A percentile compares a stretch with the other conserved stretches of the same genome.
Evolutionary conservation across 177 flowering plant species (phyloP).

Genomic region (Vitis hybrid): DNA sequence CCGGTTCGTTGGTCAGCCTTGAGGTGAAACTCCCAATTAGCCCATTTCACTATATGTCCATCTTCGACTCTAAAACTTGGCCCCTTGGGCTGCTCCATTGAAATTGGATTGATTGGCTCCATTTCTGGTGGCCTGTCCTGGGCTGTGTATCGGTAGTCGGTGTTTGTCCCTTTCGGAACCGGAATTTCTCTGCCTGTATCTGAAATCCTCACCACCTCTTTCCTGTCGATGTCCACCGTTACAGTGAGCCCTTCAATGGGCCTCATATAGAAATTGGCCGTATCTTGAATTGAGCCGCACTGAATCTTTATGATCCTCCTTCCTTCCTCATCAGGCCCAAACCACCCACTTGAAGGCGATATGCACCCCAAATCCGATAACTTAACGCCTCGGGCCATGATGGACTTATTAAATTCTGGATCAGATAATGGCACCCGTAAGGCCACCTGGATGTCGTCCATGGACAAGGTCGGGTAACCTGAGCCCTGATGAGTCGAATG

Average conservation of each 20-base stretch:
- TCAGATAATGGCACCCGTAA: slow-evolving; percentile 9
- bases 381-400: slow-evolving; percentile 31
- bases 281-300: slow-evolving; percentile 36
- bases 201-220: slow-evolving; percentile 26
- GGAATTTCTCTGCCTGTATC: slow-evolving; percentile 38
- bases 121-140: slow-evolving; percentile 11
- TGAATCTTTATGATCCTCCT: slow-evolving; percentile 38
- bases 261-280: slow-evolving; percentile 54
- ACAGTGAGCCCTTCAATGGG: slow-evolving; percentile 52
- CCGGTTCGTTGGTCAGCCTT: slow-evolving; percentile 91
- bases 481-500: slow-evolving; percentile 11
- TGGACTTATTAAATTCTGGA: slow-evolving; percentile 23
- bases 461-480: slow-evolving; percentile 38
- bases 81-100: slow-evolving; percentile 88
- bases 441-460: slow-evolving; percentile 28
- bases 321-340: slow-evolving; percentile 38
- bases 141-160: slow-evolving; percentile 44
- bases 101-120: slow-evolving; percentile 64
- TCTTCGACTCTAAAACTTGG: slow-evolving; percentile 76
- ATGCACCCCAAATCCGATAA: slow-evolving; percentile 31
- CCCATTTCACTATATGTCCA: slow-evolving; percentile 80
- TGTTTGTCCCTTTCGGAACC: slow-evolving; percentile 22
- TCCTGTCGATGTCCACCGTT: slow-evolving; percentile 37
- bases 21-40: slow-evolving; percentile 88
- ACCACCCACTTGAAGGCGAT: slow-evolving; percentile 48